Conservation (phyloP, 768 basidiomycete genomes). For the Collybia sordida region DNA sequence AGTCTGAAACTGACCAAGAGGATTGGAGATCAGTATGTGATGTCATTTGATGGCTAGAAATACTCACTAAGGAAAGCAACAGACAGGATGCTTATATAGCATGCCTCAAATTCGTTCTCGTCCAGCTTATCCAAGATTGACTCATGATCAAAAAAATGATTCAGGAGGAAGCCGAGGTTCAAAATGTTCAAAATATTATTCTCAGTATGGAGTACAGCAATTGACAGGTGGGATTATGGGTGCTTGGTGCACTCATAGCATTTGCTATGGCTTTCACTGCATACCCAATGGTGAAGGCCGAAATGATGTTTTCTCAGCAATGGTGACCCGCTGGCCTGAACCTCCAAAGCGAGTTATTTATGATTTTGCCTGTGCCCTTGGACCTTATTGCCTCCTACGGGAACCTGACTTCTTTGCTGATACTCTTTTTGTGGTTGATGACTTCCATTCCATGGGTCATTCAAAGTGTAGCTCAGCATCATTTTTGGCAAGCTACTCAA, state of each 20-base stretch:
- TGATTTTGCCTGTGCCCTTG: constrained; percentile 30
- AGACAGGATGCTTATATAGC: constrained; percentile 2
- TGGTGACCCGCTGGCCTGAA: constrained; percentile 24
- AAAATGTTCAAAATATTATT: constrained; percentile 4
- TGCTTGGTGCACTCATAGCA: constrained; percentile 20
- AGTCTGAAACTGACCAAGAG: not conserved
- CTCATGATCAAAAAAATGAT: constrained; percentile 2
- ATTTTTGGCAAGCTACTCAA: not conserved
- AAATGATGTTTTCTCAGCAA: constrained; percentile 14
- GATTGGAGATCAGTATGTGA: not conserved
- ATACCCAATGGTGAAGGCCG: constrained; percentile 15
- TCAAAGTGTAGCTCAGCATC: not conserved
- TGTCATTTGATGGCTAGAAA: not conserved
- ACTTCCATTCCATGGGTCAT: not conserved
- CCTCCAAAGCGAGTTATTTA: constrained; percentile 24
- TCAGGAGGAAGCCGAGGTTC: not conserved
- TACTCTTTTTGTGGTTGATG: constrained; percentile 22
- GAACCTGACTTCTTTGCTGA: constrained; percentile 28
- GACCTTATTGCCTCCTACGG: constrained; percentile 22
- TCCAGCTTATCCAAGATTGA: not conserved
- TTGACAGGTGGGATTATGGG: no score
- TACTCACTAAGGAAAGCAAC: no score
- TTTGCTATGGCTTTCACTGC: constrained; percentile 21
- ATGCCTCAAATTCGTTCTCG: not conserved
- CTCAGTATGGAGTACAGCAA: not conserved